A percentile compares a stretch with the other conserved stretches of the same genome.
Evolutionary conservation across 306 rosid genomes (phyloP).

Genomic region (Pyrus communis): DNA sequence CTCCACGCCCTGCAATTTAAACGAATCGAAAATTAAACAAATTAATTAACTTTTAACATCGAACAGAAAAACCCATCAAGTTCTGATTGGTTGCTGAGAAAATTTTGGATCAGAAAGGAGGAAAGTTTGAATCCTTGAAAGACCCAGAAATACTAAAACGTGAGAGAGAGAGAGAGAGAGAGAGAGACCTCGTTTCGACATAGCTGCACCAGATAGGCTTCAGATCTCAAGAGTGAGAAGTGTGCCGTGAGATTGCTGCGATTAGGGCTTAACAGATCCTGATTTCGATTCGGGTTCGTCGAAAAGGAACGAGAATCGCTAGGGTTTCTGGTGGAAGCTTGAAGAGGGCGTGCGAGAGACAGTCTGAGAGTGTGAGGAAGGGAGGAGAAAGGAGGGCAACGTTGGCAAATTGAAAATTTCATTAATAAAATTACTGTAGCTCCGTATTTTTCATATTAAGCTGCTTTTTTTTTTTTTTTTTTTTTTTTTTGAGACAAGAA

Average conservation of each 20-base stretch:
- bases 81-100: neutral
- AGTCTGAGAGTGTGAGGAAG: no score
- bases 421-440: no score
- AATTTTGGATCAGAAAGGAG: neutral
- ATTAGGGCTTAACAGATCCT: neutral
- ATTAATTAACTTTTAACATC: neutral
- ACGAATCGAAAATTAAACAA: neutral
- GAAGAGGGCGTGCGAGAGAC: no score
- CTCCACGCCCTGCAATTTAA: slow-evolving; percentile 53
- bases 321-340: slow-evolving; percentile 16
- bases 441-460: no score
- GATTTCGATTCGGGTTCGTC: neutral
- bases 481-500: no score
- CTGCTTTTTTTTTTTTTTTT: no score
- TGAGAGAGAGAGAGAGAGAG: neutral
- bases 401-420: no score
- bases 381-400: no score
- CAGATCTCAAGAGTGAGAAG: neutral
- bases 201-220: neutral
- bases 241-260: neutral
- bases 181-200: neutral
- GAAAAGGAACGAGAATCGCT: slow-evolving; percentile 3
- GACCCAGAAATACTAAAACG: neutral
- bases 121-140: neutral
- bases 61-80: neutral